Conservation (phyloP, 1,139 yeast genomes). For the Debaryomyces coudertii region DNA sequence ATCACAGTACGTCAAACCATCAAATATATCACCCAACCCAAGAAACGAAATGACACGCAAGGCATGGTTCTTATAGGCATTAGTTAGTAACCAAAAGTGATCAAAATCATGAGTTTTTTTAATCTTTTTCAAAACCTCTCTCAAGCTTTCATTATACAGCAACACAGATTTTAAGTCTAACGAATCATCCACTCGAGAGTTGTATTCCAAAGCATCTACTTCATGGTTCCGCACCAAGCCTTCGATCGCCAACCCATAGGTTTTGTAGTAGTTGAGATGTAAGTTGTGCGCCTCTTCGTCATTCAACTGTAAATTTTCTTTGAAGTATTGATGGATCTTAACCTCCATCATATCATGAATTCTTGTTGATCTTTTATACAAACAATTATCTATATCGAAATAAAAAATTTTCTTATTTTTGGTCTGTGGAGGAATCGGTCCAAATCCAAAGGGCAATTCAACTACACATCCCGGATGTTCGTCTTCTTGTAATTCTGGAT, state of each 20-base stretch:
- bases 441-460: constrained; percentile 46
- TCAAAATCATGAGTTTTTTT: constrained; percentile 42
- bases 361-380: constrained; percentile 71
- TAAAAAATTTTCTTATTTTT: constrained; percentile 59
- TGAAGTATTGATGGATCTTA: constrained; percentile 81
- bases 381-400: constrained; percentile 91
- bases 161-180: constrained; percentile 80
- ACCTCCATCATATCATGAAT: constrained; percentile 89
- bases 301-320: constrained; percentile 57
- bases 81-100: constrained; percentile 82
- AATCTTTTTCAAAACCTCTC: constrained; percentile 53
- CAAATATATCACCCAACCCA: constrained; percentile 88
- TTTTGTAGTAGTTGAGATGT: constrained; percentile 75
- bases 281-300: constrained; percentile 78
- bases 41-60: constrained; percentile 71
- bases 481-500: constrained; percentile 27
- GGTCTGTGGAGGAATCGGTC: constrained; percentile 43
- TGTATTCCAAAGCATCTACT: constrained; percentile 88
- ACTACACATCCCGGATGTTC: constrained; percentile 39
- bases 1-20: constrained; percentile 92
- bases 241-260: constrained; percentile 91
- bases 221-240: constrained; percentile 83
- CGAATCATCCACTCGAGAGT: constrained; percentile 86
- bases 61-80: constrained; percentile 92
- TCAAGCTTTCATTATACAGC: constrained; percentile 56